A percentile compares a stretch with the other conserved stretches of the same genome.
phyloP scores from a whole-genome alignment of 345 rosid species.

The Limnanthes douglasii region DNA sequence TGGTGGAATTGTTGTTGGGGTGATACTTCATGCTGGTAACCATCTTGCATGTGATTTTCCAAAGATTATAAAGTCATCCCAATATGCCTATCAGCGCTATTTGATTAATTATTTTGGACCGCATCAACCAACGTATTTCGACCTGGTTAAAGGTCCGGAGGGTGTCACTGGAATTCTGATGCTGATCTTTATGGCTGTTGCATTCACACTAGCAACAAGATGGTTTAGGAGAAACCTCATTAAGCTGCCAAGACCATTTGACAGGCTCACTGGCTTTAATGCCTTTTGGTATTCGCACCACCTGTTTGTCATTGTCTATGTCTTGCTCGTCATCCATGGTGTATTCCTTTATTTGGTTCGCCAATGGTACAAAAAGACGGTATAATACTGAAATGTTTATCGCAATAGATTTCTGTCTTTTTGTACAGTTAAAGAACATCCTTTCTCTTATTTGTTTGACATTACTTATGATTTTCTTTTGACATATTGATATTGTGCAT shows the following conservation, averaged over 20 bases:
- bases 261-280: conserved; percentile 85
- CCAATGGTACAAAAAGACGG: conserved; percentile 75
- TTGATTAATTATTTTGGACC: conserved; percentile 39
- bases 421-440: too few species aligned
- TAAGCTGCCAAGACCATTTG: conserved; percentile 78
- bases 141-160: conserved; percentile 45
- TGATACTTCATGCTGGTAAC: conserved; percentile 64
- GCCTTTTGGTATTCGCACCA: conserved; percentile 99
- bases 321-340: conserved; percentile 65
- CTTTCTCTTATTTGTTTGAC: not conserved
- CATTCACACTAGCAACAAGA: conserved; percentile 72
- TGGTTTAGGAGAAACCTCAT: conserved; percentile 63
- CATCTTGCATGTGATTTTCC: conserved; percentile 94
- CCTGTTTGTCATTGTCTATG: conserved; percentile 53
- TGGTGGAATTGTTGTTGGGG: conserved; percentile 26
- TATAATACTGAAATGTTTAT: conserved; percentile 12
- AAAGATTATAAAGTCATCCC: conserved; percentile 30
- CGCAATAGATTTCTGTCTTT: not conserved
- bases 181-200: conserved; percentile 58
- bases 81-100: conserved; percentile 7
- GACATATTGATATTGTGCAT: not conserved
- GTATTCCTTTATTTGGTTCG: conserved; percentile 54
- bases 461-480: not conserved
- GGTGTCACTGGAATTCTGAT: conserved; percentile 80
- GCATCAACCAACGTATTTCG: conserved; percentile 44